A percentile compares a stretch with the other conserved stretches of the same genome.
Conservation (phyloP, 257 asterid species). For the Plantago major region DNA sequence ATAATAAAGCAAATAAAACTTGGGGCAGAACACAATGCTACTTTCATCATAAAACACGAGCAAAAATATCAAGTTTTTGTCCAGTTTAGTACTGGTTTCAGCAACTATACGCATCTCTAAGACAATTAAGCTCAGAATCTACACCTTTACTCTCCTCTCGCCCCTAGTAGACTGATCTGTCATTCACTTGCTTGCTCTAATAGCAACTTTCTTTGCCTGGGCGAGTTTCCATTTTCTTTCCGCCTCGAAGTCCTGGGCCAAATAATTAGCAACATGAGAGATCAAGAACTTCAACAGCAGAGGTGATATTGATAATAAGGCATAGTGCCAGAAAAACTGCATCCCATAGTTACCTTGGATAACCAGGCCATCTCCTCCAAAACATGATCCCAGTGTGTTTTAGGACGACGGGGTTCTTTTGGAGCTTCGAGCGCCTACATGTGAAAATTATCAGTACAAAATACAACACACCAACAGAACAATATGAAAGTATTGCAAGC, state of each 20-base stretch:
- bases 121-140: slow-evolving; percentile 15
- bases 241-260: slow-evolving; percentile 85
- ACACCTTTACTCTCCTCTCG: slow-evolving; percentile 90
- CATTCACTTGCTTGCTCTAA: slow-evolving; percentile 92
- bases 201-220: slow-evolving; percentile 96
- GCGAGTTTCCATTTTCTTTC: slow-evolving; percentile 99
- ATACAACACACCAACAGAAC: slow-evolving; percentile 11
- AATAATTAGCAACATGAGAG: slow-evolving; percentile 20
- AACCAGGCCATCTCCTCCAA: slow-evolving; percentile 99
- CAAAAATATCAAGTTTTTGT: slow-evolving; percentile 1
- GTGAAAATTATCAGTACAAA: slow-evolving; percentile 14
- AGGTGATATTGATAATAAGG: not conserved
- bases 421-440: slow-evolving; percentile 87
- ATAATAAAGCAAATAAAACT: slow-evolving; percentile 17
- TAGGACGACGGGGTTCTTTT: slow-evolving; percentile 90
- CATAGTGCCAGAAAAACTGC: slow-evolving; percentile 7
- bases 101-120: slow-evolving; percentile 17
- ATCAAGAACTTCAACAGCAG: not conserved
- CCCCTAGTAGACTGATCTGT: slow-evolving; percentile 96
- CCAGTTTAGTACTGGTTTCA: slow-evolving; percentile 1
- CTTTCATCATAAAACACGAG: slow-evolving; percentile 20
- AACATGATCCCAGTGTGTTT: slow-evolving; percentile 99
- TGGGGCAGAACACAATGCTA: slow-evolving; percentile 7
- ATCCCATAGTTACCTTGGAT: slow-evolving; percentile 60
- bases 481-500: too few species aligned